phyloP scores from a whole-genome alignment of 805 yeast genomes.

The Yarrowia sp. region DNA sequence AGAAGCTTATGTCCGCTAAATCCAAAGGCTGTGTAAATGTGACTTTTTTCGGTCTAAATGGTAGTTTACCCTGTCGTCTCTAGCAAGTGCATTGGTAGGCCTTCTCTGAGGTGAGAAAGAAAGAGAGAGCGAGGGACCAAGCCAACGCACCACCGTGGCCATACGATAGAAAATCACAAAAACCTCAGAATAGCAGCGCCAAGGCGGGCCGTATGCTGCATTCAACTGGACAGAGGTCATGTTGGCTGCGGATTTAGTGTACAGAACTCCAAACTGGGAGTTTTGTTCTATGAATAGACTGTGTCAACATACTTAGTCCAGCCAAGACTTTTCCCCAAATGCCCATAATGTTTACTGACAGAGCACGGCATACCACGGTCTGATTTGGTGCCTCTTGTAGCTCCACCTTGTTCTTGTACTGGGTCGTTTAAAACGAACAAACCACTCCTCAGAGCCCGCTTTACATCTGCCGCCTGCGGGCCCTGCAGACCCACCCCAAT shows the following conservation, averaged over 20 bases:
- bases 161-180: background rate
- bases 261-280: background rate
- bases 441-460: background rate
- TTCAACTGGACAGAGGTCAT: background rate
- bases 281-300: background rate
- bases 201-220: background rate
- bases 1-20: background rate
- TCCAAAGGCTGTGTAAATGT: background rate
- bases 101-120: background rate
- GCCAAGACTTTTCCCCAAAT: background rate
- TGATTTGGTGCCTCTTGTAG: background rate
- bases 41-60: background rate
- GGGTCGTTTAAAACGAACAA: background rate
- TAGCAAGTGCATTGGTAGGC: background rate
- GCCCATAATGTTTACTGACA: background rate
- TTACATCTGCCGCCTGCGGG: background rate
- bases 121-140: background rate
- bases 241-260: background rate
- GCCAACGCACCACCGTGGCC: background rate
- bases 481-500: conserved; percentile 17
- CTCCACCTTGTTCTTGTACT: background rate
- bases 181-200: background rate
- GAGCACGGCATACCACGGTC: background rate
- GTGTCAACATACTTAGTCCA: background rate
- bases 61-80: background rate